Base-by-base conservation (phyloP, 495 filamentous ascomycete species). In the Daldinia concentrica region DNA sequence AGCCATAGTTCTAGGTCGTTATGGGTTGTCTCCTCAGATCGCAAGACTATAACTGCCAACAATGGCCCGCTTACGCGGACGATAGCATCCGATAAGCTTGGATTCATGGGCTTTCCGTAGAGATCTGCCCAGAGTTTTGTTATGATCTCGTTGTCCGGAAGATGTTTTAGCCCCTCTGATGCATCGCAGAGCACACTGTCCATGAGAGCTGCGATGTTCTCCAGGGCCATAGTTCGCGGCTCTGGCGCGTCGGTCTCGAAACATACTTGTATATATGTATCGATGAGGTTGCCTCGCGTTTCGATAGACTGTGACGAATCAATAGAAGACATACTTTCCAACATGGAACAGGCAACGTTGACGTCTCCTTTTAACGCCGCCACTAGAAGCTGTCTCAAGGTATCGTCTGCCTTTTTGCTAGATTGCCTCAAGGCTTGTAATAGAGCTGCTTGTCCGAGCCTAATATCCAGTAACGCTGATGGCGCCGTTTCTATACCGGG, bases 1-100 rank as follows among this genome's bases (percentile, higher is more conserved):
- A 86, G 60, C 29, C 73, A 63, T 12, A 51, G 62, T 1, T 72
- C 76, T 45, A 78, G 34, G 17, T 54, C 29, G 57, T 68, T 17
- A 15, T 58, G 36, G 55, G 39, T 6, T 57, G 41, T 17, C 27
- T 65, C 60, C 3, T 61, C 32, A 7, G 66, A 57, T 3, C 63
- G 57, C 11, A 62, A 59, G 6, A 71, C 37, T 6, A 79, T 62
- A 6, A 69, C 68, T 1, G 81, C 78, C 67, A 86, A 74, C 48
- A 86, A 59, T 0, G 76, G 75, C 0, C 85, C 85, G 66, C 83
- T 86, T 34, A 77, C 66, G 30, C 79, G 71, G 69, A 84, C 78
- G 32, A 83, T 79, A 3, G 83, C 82, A 60, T 80, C 80, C 3
- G 78, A 80, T 22, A 86, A 68, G 30, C 73, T 74, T 29, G 84